These are phyloP conservation scores for Avena sativa DNA, from an alignment of 176 grass and related monocot species.

Conservation along the genomic window DNA sequence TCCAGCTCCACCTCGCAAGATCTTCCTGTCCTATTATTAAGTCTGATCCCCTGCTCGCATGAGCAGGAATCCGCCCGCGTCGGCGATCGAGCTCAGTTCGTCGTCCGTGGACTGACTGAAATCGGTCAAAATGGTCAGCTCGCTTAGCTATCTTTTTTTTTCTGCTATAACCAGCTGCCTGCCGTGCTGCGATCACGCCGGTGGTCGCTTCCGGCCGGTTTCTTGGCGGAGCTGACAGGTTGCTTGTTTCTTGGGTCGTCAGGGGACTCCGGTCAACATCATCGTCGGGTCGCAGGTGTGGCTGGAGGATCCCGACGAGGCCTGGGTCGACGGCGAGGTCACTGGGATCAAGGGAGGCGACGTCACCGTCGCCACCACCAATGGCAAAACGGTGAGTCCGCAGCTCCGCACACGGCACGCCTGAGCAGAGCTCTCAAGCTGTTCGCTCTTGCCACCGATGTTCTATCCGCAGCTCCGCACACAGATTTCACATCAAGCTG, in stretches of 20 bases:
- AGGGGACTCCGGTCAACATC: conserved; percentile 96
- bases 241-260: conserved; percentile 24
- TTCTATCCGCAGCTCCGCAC: neutral
- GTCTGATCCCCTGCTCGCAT: conserved; percentile 18
- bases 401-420: neutral
- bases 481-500: neutral
- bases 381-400: conserved; percentile 57
- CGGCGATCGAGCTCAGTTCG: conserved; percentile 8
- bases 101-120: conserved; percentile 3
- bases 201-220: neutral
- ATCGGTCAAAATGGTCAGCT: neutral
- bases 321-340: conserved; percentile 89
- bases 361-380: conserved; percentile 64
- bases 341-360: conserved; percentile 67
- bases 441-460: neutral
- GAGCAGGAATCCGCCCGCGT: conserved; percentile 14
- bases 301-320: conserved; percentile 71
- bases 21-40: neutral
- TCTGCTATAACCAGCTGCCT: neutral
- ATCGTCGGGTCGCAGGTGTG: conserved; percentile 93
- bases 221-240: neutral
- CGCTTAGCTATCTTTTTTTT: neutral
- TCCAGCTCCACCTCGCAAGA: neutral
- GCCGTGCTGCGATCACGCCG: neutral
- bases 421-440: neutral